Evolutionary conservation across 2,329 filamentous ascomycete species (phyloP).

Genomic region (Sclerotinia spermophila): DNA sequence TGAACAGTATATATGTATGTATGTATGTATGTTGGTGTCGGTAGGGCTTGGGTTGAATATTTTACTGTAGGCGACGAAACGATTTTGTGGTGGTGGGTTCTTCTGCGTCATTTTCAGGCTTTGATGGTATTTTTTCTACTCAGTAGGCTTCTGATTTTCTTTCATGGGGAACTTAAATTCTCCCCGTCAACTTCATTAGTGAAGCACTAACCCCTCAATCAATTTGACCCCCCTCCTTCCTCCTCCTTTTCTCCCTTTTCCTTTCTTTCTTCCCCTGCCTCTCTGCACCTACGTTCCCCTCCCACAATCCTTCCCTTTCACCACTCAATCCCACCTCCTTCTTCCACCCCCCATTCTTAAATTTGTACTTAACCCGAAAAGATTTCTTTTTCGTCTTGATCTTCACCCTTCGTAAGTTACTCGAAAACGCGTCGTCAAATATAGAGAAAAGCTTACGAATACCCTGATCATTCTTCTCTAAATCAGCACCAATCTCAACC

Average conservation of each 20-base stretch:
- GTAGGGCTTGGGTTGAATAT: neutral
- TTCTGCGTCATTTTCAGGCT: neutral
- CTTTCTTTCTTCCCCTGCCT: neutral
- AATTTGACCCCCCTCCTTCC: neutral
- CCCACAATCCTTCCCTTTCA: too few species aligned
- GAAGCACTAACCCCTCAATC: neutral
- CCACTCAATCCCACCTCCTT: neutral
- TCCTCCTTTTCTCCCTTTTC: neutral
- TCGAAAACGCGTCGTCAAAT: neutral
- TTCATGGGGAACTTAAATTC: neutral
- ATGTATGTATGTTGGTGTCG: neutral
- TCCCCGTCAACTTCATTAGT: neutral
- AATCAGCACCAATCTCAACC: neutral
- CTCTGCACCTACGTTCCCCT: neutral
- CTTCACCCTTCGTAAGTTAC: conserved; percentile 2
- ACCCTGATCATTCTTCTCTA: too few species aligned
- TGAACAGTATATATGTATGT: neutral
- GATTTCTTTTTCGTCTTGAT: neutral
- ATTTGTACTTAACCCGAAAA: neutral
- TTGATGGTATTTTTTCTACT: neutral
- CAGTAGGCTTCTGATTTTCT: neutral
- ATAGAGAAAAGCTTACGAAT: neutral
- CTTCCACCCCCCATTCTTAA: neutral
- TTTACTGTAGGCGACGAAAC: neutral
- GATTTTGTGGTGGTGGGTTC: neutral